A percentile compares a stretch with the other conserved stretches of the same genome.
phyloP scores from a whole-genome alignment of 2,329 filamentous ascomycete genomes.

The Ophiostoma sp. region DNA sequence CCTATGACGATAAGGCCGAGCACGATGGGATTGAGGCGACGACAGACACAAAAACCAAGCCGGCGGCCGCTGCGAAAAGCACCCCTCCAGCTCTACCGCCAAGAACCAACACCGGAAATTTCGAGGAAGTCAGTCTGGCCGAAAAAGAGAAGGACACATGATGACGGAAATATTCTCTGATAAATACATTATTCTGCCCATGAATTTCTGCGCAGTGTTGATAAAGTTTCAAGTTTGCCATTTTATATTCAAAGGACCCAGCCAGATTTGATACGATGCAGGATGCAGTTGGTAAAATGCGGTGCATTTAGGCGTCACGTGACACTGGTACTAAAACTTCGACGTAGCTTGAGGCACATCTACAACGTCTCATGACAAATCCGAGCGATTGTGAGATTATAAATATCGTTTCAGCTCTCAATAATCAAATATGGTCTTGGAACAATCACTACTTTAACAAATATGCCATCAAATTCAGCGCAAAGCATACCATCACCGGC shows the following conservation, averaged over 20 bases:
- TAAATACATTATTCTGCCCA: not conserved
- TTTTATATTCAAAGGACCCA: too few relatives aligned
- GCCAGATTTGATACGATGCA: too few relatives aligned
- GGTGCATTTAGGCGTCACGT: not conserved
- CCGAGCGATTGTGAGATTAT: not conserved
- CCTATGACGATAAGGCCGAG: constrained; percentile 2
- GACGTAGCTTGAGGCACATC: constrained; percentile 1
- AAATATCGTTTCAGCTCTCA: not conserved
- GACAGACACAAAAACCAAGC: not conserved
- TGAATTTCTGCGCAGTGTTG: not conserved
- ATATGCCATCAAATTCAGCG: not conserved
- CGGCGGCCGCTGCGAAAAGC: constrained; percentile 15
- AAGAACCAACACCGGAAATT: not conserved
- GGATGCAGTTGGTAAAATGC: too few relatives aligned
- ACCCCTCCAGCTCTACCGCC: not conserved
- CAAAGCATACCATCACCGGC: constrained; percentile 27
- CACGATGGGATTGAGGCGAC: not conserved
- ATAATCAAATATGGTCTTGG: not conserved
- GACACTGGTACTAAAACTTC: not conserved
- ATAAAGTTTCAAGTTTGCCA: not conserved
- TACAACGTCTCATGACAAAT: not conserved
- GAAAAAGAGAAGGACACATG: not conserved
- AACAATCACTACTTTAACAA: not conserved
- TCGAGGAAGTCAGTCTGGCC: constrained; percentile 20
- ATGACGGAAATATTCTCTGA: not conserved